A percentile compares a stretch with the other conserved stretches of the same genome.
These are phyloP conservation scores for Taiozyma onychis DNA, from an alignment of 1,139 yeast species.

Conservation along the genomic window DNA sequence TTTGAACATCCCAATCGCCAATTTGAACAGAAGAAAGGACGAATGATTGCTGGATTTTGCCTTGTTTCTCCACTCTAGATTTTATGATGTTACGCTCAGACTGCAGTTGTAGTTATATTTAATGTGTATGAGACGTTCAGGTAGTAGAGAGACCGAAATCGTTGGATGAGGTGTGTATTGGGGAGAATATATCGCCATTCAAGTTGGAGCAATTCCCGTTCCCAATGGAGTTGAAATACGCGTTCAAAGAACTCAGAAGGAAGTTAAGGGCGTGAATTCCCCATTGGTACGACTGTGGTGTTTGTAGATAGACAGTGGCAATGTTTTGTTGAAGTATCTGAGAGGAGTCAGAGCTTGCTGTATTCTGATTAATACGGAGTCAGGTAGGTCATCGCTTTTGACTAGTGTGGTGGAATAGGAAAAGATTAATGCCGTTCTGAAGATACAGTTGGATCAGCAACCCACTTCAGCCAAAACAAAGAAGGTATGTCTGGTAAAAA, in stretches of 20 bases:
- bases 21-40: slow-evolving; percentile 12
- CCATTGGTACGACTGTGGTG: too few relatives aligned
- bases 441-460: background rate
- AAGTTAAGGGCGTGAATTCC: too few relatives aligned
- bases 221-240: background rate
- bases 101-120: background rate
- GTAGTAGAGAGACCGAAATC: too few relatives aligned
- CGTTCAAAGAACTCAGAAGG: too few relatives aligned
- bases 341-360: too few relatives aligned
- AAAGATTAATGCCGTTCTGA: background rate
- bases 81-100: background rate
- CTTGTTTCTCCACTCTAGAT: background rate
- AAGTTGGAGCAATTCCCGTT: background rate
- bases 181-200: background rate
- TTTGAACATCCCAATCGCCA: slow-evolving; percentile 19
- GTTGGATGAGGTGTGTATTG: too few relatives aligned
- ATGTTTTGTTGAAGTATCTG: too few relatives aligned
- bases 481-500: too few relatives aligned
- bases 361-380: too few relatives aligned
- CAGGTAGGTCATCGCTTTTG: background rate
- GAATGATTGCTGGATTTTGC: background rate
- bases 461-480: background rate
- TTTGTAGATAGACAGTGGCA: too few relatives aligned
- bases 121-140: too few relatives aligned
- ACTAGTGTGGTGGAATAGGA: background rate